These are phyloP conservation scores for Pythium apleroticum DNA, from an alignment of 352 stramenopile genomes.

Conservation along the genomic window DNA sequence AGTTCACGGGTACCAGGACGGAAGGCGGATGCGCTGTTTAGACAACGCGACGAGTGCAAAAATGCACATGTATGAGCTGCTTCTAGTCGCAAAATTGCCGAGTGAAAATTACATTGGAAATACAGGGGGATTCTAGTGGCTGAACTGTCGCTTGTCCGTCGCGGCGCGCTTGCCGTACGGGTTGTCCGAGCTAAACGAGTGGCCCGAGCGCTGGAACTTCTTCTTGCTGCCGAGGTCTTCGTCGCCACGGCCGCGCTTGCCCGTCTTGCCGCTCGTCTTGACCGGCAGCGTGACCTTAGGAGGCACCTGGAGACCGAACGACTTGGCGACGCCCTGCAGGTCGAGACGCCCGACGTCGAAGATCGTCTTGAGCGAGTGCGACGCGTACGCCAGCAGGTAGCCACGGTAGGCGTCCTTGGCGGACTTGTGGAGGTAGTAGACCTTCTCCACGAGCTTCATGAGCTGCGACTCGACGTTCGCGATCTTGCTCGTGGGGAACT, in stretches of 20 bases:
- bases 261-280: conserved; percentile 78
- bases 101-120: conserved; percentile 16
- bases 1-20: no score
- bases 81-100: conserved; percentile 8
- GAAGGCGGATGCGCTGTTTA: no score
- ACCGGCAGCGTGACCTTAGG: conserved; percentile 96
- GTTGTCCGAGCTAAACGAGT: conserved; percentile 97
- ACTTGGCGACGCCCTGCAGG: conserved; percentile 94
- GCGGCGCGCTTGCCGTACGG: conserved; percentile 92
- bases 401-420: conserved; percentile 97
- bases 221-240: conserved; percentile 41
- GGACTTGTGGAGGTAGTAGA: conserved; percentile 98
- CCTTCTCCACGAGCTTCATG: conserved; percentile 98
- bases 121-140: conserved; percentile 39
- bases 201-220: conserved; percentile 84
- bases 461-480: conserved; percentile 97
- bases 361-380: conserved; percentile 97
- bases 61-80: neutral
- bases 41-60: no score
- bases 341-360: conserved; percentile 98
- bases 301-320: conserved; percentile 97
- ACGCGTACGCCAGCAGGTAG: conserved; percentile 98
- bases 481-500: conserved; percentile 97
- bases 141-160: conserved; percentile 95
- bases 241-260: conserved; percentile 67